phyloP scores from a whole-genome alignment of 75 land plant species.

The Pseudotsuga menziesii region DNA sequence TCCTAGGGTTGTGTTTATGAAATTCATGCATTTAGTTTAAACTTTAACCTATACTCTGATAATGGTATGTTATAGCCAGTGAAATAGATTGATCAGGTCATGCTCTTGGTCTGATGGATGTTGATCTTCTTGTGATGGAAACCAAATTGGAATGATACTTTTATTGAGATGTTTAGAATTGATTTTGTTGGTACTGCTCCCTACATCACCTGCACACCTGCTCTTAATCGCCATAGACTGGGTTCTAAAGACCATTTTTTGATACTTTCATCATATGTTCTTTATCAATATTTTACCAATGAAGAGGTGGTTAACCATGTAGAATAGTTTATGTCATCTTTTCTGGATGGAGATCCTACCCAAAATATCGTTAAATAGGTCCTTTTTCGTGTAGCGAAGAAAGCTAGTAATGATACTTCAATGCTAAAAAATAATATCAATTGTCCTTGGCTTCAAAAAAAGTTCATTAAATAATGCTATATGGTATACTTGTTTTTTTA shows the following conservation, averaged over 20 bases:
- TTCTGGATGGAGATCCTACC: constrained; percentile 98
- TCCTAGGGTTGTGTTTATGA: not conserved
- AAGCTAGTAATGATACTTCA: constrained; percentile 60
- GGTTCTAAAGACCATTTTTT: constrained; percentile 84
- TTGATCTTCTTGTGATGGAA: constrained; percentile 31
- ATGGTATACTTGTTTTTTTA: no score
- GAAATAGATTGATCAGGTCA: not conserved
- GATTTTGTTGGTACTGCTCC: constrained; percentile 80
- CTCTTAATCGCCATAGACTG: constrained; percentile 76
- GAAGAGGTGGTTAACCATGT: constrained; percentile 95
- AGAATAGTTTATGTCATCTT: constrained; percentile 75
- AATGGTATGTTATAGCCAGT: not conserved
- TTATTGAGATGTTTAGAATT: constrained; percentile 91
- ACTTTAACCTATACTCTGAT: not conserved
- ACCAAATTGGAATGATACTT: constrained; percentile 96
- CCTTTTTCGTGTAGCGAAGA: constrained; percentile 93
- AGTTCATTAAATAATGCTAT: not conserved
- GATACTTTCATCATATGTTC: constrained; percentile 94
- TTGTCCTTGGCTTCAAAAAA: not conserved
- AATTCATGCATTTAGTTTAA: no score
- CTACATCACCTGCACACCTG: constrained; percentile 80
- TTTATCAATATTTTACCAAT: constrained; percentile 96
- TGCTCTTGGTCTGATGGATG: not conserved
- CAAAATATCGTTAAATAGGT: constrained; percentile 96
- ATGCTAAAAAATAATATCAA: not conserved